Evolutionary conservation across 1,284 basidiomycete genomes (phyloP).

Genomic region (Mycosarcoma maydis): DNA sequence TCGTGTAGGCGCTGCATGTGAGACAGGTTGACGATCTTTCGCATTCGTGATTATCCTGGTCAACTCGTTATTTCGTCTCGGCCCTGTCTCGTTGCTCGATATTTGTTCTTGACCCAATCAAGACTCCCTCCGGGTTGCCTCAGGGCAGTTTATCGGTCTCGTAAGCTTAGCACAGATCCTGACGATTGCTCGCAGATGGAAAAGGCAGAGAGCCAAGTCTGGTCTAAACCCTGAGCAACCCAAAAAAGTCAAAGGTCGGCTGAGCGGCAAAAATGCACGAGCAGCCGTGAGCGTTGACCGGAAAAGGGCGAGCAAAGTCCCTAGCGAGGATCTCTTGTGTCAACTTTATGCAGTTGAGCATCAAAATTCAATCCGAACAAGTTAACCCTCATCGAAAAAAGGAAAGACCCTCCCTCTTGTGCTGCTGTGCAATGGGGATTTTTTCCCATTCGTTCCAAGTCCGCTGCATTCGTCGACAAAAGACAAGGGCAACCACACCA

Average conservation of each 20-base stretch:
- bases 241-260: no score
- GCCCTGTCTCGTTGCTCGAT: no score
- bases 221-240: no score
- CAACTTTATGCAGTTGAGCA: slow-evolving; percentile 2
- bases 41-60: slow-evolving; percentile 11
- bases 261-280: background rate
- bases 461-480: slow-evolving; percentile 1
- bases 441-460: background rate
- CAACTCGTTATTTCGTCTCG: no score
- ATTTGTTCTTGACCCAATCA: no score
- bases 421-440: background rate
- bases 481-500: background rate
- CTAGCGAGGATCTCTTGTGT: slow-evolving; percentile 5
- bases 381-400: background rate
- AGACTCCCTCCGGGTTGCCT: no score
- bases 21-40: no score
- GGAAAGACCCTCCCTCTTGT: background rate
- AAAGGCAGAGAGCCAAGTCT: no score
- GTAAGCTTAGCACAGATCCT: no score
- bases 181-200: no score
- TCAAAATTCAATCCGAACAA: background rate
- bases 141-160: no score
- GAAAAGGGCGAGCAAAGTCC: background rate
- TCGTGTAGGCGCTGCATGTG: background rate
- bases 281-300: background rate